A percentile compares a stretch with the other conserved stretches of the same genome.
Conservation (phyloP, 768 basidiomycete species). For the Suillus spraguei region DNA sequence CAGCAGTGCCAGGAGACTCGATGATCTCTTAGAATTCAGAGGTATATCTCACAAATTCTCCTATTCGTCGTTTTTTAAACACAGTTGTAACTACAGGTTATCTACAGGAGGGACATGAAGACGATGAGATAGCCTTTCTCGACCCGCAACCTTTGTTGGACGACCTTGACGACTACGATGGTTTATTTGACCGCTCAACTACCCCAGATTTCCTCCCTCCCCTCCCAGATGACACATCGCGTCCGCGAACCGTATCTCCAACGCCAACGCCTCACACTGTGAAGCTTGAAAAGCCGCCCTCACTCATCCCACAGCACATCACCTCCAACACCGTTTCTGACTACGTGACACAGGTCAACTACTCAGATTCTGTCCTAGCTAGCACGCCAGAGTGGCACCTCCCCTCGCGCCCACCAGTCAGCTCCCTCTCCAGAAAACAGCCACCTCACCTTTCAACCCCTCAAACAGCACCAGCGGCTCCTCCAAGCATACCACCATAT, state of each 20-base stretch:
- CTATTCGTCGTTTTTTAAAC: slow-evolving; percentile 2
- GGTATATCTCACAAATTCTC: slow-evolving; percentile 45
- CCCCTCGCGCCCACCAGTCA: slow-evolving; percentile 42
- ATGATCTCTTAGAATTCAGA: slow-evolving; percentile 75
- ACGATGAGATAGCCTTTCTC: slow-evolving; percentile 57
- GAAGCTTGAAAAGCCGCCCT: slow-evolving; percentile 37
- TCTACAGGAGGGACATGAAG: slow-evolving; percentile 57
- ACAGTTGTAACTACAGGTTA: slow-evolving; percentile 49
- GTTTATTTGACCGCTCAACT: slow-evolving; percentile 33
- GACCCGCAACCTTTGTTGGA: slow-evolving; percentile 34
- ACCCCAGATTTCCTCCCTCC: slow-evolving; percentile 37
- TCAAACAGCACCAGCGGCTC: slow-evolving; percentile 63
- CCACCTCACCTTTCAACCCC: slow-evolving; percentile 46
- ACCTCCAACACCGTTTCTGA: slow-evolving; percentile 55
- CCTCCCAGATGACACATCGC: slow-evolving; percentile 32
- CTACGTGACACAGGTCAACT: slow-evolving; percentile 72
- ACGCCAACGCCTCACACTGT: slow-evolving; percentile 35
- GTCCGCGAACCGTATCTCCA: slow-evolving; percentile 37
- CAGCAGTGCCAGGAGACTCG: slow-evolving; percentile 63
- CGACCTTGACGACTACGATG: slow-evolving; percentile 11
- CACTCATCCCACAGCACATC: slow-evolving; percentile 46
- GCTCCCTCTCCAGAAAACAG: slow-evolving; percentile 22
- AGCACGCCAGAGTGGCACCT: slow-evolving; percentile 71
- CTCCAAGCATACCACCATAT: slow-evolving; percentile 76
- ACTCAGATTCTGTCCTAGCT: slow-evolving; percentile 71